A percentile compares a stretch with the other conserved stretches of the same genome.
phyloP scores from a whole-genome alignment of 2,329 filamentous ascomycete species.

The Microdochium nivale region DNA sequence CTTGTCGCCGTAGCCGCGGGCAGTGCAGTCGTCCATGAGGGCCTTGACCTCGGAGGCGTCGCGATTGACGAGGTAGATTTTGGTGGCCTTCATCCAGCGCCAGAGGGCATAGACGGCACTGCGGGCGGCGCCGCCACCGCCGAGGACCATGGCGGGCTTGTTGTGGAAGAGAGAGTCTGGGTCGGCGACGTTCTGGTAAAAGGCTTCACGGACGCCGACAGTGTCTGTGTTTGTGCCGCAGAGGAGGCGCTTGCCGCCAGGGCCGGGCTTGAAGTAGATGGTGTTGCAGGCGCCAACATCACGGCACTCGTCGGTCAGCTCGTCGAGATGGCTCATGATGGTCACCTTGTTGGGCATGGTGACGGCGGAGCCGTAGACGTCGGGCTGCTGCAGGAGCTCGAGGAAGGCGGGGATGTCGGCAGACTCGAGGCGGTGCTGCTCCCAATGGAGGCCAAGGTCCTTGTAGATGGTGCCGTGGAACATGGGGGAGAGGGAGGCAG shows the following conservation, averaged over 20 bases:
- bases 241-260: constrained; percentile 38
- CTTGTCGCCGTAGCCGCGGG: constrained; percentile 48
- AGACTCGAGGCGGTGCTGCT: constrained; percentile 44
- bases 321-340: constrained; percentile 65
- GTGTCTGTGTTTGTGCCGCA: constrained; percentile 79
- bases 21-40: constrained; percentile 55
- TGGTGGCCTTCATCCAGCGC: constrained; percentile 57
- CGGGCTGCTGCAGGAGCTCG: constrained; percentile 42
- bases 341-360: constrained; percentile 81
- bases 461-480: constrained; percentile 46
- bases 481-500: constrained; percentile 45
- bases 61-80: constrained; percentile 71
- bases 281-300: constrained; percentile 76
- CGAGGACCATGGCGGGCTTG: constrained; percentile 63
- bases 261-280: constrained; percentile 51
- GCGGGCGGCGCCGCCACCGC: constrained; percentile 71
- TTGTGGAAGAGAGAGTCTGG: constrained; percentile 40
- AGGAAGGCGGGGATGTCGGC: constrained; percentile 39
- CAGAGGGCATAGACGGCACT: constrained; percentile 69
- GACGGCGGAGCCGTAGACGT: constrained; percentile 61
- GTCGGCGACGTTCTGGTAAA: constrained; percentile 45
- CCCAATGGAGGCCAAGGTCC: constrained; percentile 40
- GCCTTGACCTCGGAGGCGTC: constrained; percentile 58
- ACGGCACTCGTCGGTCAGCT: constrained; percentile 62
- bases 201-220: constrained; percentile 66